phyloP scores from a whole-genome alignment of 2,329 filamentous ascomycete genomes.

The Cladorrhinum sp. region DNA sequence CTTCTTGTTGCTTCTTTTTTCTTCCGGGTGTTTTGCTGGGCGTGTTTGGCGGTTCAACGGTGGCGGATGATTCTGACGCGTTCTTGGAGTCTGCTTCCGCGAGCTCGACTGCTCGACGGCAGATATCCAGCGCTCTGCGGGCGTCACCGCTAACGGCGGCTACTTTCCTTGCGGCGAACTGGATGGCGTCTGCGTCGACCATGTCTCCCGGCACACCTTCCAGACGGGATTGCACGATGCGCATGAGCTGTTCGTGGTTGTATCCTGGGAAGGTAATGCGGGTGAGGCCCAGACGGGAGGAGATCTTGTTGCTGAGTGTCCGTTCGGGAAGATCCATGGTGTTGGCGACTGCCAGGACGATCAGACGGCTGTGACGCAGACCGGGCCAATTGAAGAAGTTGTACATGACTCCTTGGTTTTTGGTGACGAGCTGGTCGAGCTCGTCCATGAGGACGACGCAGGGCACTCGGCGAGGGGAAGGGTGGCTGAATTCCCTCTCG shows the following conservation, averaged over 20 bases:
- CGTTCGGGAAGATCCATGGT: slow-evolving; percentile 98
- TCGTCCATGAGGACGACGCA: slow-evolving; percentile 99
- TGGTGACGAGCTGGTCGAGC: slow-evolving; percentile 93
- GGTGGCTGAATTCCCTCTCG: slow-evolving; percentile 88
- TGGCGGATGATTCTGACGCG: slow-evolving; percentile 18
- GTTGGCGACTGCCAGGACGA: slow-evolving; percentile 95
- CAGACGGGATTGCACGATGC: slow-evolving; percentile 92
- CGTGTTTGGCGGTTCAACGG: slow-evolving; percentile 41
- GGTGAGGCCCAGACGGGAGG: slow-evolving; percentile 82
- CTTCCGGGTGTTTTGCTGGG: slow-evolving; percentile 53
- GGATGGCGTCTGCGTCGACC: slow-evolving; percentile 87
- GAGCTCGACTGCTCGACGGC: slow-evolving; percentile 88
- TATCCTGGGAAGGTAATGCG: slow-evolving; percentile 97
- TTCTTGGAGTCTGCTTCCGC: slow-evolving; percentile 67
- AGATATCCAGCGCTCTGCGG: slow-evolving; percentile 88
- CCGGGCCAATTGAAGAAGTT: slow-evolving; percentile 99
- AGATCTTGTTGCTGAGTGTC: slow-evolving; percentile 97
- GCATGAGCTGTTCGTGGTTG: slow-evolving; percentile 94
- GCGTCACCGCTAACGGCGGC: slow-evolving; percentile 95
- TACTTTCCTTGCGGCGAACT: slow-evolving; percentile 95
- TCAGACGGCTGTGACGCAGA: slow-evolving; percentile 83
- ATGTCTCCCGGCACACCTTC: slow-evolving; percentile 84
- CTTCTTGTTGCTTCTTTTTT: slow-evolving; percentile 30
- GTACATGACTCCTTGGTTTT: slow-evolving; percentile 99
- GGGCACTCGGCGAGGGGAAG: slow-evolving; percentile 84